Evolutionary conservation across 2,329 filamentous ascomycete genomes (phyloP).

Genomic region (Ascochyta clinopodiicola): DNA sequence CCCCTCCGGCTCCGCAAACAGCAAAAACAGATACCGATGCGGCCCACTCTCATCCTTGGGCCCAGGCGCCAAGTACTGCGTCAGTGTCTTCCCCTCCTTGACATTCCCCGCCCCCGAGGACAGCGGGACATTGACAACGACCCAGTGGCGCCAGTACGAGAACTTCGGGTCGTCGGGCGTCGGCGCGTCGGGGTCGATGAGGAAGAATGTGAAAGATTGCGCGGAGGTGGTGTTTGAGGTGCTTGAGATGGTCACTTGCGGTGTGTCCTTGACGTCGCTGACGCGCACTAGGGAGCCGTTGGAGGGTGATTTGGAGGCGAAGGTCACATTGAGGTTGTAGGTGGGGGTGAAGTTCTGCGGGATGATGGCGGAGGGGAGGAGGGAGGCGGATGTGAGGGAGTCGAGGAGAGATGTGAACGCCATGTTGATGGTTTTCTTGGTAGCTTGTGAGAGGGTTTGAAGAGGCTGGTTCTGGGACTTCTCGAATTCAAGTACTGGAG

Average conservation of each 20-base stretch:
- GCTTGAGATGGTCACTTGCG: constrained; percentile 41
- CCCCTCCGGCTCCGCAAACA: constrained; percentile 37
- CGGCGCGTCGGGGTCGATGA: constrained; percentile 63
- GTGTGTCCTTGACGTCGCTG: constrained; percentile 32
- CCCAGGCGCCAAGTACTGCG: constrained; percentile 42
- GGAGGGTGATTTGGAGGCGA: constrained; percentile 28
- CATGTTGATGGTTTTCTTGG: background rate
- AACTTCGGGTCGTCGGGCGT: constrained; percentile 63
- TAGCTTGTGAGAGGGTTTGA: background rate
- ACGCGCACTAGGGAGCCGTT: constrained; percentile 46
- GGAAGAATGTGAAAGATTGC: constrained; percentile 55
- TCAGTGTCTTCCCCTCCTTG: constrained; percentile 32
- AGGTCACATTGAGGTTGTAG: constrained; percentile 49
- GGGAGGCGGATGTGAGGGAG: constrained; percentile 32
- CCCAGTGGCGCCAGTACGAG: constrained; percentile 63
- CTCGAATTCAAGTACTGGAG: constrained; percentile 1
- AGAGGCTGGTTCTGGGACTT: background rate
- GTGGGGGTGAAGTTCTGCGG: constrained; percentile 53
- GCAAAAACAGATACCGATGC: constrained; percentile 45
- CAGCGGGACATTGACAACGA: constrained; percentile 43
- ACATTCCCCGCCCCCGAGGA: background rate
- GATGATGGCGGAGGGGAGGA: constrained; percentile 49
- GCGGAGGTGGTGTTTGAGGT: constrained; percentile 3
- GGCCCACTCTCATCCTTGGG: constrained; percentile 45
- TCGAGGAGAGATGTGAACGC: constrained; percentile 24